These are phyloP conservation scores for Colletotrichum camelliae DNA, from an alignment of 2,329 filamentous ascomycete species.

Conservation along the genomic window DNA sequence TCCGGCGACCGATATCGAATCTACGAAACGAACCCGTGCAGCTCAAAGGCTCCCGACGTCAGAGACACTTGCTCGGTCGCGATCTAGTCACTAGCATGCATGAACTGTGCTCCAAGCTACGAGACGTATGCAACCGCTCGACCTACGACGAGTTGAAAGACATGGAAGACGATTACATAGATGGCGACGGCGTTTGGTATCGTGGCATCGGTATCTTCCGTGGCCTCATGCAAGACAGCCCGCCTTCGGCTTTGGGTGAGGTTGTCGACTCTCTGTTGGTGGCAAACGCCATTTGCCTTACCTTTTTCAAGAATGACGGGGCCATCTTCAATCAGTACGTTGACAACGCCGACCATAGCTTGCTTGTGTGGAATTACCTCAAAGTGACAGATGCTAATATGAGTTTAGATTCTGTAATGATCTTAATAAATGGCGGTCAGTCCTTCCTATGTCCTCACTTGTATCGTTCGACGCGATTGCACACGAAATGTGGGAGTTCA, in stretches of 20 bases:
- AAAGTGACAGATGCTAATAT: background rate
- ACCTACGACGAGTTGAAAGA: background rate
- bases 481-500: conserved; percentile 26
- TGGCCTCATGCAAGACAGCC: conserved; percentile 21
- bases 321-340: conserved; percentile 18
- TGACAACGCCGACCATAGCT: background rate
- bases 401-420: conserved; percentile 28
- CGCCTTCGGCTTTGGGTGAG: conserved; percentile 9
- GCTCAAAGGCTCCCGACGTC: background rate
- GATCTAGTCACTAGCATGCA: conserved; percentile 11
- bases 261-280: conserved; percentile 21
- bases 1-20: background rate
- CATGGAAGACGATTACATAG: background rate
- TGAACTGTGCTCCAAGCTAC: conserved; percentile 8
- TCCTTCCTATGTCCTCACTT: conserved; percentile 22
- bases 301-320: conserved; percentile 3
- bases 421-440: conserved; percentile 29
- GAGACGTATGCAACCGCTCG: background rate
- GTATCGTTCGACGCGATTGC: conserved; percentile 28
- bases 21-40: background rate
- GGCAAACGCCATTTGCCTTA: conserved; percentile 14
- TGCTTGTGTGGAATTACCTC: background rate
- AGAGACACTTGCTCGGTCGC: conserved; percentile 11
- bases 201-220: conserved; percentile 18
- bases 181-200: conserved; percentile 9